A percentile compares a stretch with the other conserved stretches of the same genome.
Evolutionary conservation across 2,329 filamentous ascomycete species (phyloP).

Genomic region (Alternaria burnsii): DNA sequence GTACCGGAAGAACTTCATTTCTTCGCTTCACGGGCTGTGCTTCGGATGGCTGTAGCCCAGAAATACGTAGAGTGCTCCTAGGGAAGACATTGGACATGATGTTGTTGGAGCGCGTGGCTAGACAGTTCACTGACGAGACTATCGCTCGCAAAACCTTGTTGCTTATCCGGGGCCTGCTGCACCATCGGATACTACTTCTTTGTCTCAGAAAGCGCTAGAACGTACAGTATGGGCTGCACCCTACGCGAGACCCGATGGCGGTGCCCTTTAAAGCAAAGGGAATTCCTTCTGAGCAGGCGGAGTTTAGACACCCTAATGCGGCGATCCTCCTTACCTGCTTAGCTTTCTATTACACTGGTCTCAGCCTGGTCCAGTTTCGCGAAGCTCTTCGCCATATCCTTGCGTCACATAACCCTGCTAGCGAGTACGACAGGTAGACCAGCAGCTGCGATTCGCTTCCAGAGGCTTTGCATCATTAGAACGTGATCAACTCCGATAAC

Average conservation of each 20-base stretch:
- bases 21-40: background rate
- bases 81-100: no score
- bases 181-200: conserved; percentile 63
- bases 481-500: conserved; percentile 56
- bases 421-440: conserved; percentile 63
- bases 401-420: conserved; percentile 60
- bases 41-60: no score
- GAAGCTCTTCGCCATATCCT: conserved; percentile 58
- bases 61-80: no score
- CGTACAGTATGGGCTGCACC: conserved; percentile 69
- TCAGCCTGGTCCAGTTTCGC: conserved; percentile 61
- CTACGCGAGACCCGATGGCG: conserved; percentile 58
- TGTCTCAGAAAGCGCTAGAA: conserved; percentile 68
- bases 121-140: no score
- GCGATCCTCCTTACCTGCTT: conserved; percentile 71
- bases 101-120: no score
- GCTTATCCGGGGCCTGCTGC: conserved; percentile 62
- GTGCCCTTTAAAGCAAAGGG: conserved; percentile 75
- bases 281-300: conserved; percentile 66
- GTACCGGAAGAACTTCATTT: conserved; percentile 34
- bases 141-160: no score
- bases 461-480: conserved; percentile 29
- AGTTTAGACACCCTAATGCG: conserved; percentile 75
- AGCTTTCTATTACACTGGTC: conserved; percentile 71
- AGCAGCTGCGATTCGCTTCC: conserved; percentile 27